A percentile compares a stretch with the other conserved stretches of the same genome.
These are phyloP conservation scores for Pezicula carpinea DNA, from an alignment of 2,329 filamentous ascomycete genomes.

Conservation along the genomic window DNA sequence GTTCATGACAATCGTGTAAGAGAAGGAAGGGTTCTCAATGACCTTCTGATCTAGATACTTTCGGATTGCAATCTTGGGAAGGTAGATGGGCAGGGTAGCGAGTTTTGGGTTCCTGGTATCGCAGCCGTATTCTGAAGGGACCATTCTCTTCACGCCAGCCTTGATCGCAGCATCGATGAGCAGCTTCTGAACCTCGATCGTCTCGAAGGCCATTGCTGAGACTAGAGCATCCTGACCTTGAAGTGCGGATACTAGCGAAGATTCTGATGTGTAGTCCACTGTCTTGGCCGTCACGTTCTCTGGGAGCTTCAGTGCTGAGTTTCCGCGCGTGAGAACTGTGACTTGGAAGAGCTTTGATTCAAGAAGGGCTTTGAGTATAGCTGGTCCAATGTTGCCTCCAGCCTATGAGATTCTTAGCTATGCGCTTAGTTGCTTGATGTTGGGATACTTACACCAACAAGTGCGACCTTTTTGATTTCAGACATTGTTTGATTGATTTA, in stretches of 20 bases:
- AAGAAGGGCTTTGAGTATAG: background rate
- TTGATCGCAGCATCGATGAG: slow-evolving; percentile 30
- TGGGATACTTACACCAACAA: too few species aligned
- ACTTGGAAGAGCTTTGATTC: background rate
- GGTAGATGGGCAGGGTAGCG: too few species aligned
- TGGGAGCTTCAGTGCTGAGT: background rate
- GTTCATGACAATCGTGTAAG: slow-evolving; percentile 8
- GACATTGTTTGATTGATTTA: too few species aligned
- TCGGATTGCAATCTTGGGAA: background rate
- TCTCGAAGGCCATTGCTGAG: background rate
- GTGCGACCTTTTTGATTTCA: too few species aligned
- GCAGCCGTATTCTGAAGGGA: slow-evolving; percentile 32
- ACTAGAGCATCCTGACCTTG: background rate
- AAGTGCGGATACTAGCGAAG: background rate
- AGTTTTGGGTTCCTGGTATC: slow-evolving; percentile 16
- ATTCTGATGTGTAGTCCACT: background rate
- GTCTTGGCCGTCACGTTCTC: background rate
- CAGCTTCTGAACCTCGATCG: slow-evolving; percentile 24
- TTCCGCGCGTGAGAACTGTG: background rate
- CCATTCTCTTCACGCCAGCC: slow-evolving; percentile 30
- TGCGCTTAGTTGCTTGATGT: too few species aligned
- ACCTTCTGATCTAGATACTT: background rate
- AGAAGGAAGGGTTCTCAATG: slow-evolving; percentile 8
- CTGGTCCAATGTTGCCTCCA: background rate
- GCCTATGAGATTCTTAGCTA: background rate